A percentile compares a stretch with the other conserved stretches of the same genome.
These are phyloP conservation scores for Austroboletus eburneus DNA, from an alignment of 768 basidiomycete genomes.

Conservation along the genomic window DNA sequence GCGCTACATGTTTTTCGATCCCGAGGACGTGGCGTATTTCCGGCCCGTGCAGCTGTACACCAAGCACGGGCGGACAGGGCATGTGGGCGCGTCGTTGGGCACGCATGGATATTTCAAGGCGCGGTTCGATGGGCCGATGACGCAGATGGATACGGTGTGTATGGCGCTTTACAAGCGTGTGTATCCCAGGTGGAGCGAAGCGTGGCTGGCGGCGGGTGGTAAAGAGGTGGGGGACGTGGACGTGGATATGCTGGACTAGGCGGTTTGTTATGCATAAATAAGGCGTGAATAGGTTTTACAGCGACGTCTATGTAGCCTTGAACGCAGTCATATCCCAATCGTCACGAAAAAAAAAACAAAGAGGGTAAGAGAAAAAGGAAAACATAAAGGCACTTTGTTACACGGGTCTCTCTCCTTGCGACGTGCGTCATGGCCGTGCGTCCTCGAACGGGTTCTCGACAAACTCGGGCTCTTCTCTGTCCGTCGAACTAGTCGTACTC, in stretches of 20 bases:
- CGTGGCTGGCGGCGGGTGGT: conserved; percentile 36
- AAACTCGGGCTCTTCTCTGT: conserved; percentile 63
- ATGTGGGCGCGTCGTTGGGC: conserved; percentile 88
- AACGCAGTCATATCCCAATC: too few relatives aligned
- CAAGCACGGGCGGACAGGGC: conserved; percentile 84
- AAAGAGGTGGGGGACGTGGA: conserved; percentile 11
- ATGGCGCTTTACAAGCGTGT: conserved; percentile 95
- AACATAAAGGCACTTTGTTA: too few relatives aligned
- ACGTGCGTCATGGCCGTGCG: conserved; percentile 5
- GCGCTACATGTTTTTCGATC: conserved; percentile 97
- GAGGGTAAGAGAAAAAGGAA: too few relatives aligned
- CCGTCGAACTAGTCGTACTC: conserved; percentile 18
- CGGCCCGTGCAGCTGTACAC: conserved; percentile 91
- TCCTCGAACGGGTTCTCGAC: conserved; percentile 76
- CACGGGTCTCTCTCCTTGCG: too few relatives aligned
- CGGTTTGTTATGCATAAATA: too few relatives aligned
- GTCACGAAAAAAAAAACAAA: too few relatives aligned
- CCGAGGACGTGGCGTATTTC: conserved; percentile 90
- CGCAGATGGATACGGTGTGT: conserved; percentile 96
- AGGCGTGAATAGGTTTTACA: too few relatives aligned
- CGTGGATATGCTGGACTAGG: conserved; percentile 25
- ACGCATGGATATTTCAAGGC: conserved; percentile 99
- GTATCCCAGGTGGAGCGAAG: conserved; percentile 79
- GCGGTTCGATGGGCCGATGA: conserved; percentile 87
- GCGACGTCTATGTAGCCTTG: too few relatives aligned